Base-by-base conservation (phyloP, 2,329 filamentous ascomycete genomes). In the Penicillium sp. region DNA sequence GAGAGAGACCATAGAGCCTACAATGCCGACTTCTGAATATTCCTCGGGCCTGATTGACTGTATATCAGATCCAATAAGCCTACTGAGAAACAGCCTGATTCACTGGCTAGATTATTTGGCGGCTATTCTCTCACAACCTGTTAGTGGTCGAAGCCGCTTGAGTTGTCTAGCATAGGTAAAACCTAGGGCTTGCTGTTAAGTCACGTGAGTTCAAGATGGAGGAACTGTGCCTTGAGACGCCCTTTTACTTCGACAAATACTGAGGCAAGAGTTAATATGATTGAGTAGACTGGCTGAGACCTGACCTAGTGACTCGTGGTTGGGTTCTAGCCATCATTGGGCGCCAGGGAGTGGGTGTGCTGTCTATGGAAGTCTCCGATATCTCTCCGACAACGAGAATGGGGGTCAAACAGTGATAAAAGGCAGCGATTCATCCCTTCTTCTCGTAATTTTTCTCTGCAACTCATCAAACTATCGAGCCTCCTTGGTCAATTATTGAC, bases 361-460 rank as follows among this genome's bases (percentile, higher is more conserved):
- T 53, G 6, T 21, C n/a, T 38, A 38, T 30, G 17, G 55, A 62
- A 58, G 60, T 62, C 60, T 58, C 60, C 60, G 60, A 61, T n/a
- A 61, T 53, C 47, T 61, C 53, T 61, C 59, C 59, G 52, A 23
- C 8, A n/a, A 29, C 38, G 19, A 48, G 26, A 26, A 50, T 29
- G 31, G 21, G 45, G 29, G 7, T 26, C 29, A 26, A 44, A 48
- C 9, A 48, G 23, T 19, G 47, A 60, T 55, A 60, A 60, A 59
- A 44, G n/a, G n/a, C 3, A 19, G 29, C 19, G 5, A 41, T 5
- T 30, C 26, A 2, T 15, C 55, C 17, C n/a, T 17, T 30, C 56
- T 44, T 13, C 46, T 15, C 15, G 7, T 17, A 7, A 19, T 38
- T 5, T 4, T 26, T 50, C 7, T 50, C 9, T 48, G 11, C 9